Evolutionary conservation across 139 green algal species (phyloP), one percentile per base, ranked within the genome.

Genomic region (Pleodorina starrii): DNA sequence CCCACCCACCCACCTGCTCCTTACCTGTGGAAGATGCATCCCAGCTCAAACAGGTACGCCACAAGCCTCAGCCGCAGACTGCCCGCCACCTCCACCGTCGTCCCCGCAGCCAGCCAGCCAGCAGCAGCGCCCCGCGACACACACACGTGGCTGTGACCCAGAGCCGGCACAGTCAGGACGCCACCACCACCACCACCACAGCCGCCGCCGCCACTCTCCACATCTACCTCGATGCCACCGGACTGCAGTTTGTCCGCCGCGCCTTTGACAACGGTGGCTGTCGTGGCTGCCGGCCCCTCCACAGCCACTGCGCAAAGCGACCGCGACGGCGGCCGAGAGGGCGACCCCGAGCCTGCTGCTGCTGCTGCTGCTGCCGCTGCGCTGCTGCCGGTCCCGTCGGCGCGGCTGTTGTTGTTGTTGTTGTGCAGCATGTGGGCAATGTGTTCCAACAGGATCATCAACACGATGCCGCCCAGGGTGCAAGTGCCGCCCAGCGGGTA

Each of bases 21-120:
- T 21, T 40, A 87, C 80, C 80, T 87, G 80, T 87, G 80, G 60
- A 87, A 87, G 43, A 87, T 77, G 80, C 80, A 87, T 50, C 80
- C 80, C 42, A 87, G 60, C 60, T 87, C 80, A 35, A 87, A 87
- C 60, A 87, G 27, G 19, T 60, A 59, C 1, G 80, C 80, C 29
- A 87, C 43, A 27, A 87, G 29, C 60, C 23, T 36, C 12, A 68
- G 43, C 29, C 80, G 80, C 60, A 77, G 60, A 5, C 80, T 63
- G 80, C 80, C 80, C 80, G 50, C 32, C 60, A 29, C 42, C 80
- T 86, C 59, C 29, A 71, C 23, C n/a, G n/a, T n/a, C 54, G 54
- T 40, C 11, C 9, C 32, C 5, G 80, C 60, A 27, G 80, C 25
- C 27, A 75, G 6, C 80, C 80, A 87, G 80, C 77, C 77, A 43